Evolutionary conservation across 208 protist species (phyloP).

Genomic region (Acanthamoeba castellanii): DNA sequence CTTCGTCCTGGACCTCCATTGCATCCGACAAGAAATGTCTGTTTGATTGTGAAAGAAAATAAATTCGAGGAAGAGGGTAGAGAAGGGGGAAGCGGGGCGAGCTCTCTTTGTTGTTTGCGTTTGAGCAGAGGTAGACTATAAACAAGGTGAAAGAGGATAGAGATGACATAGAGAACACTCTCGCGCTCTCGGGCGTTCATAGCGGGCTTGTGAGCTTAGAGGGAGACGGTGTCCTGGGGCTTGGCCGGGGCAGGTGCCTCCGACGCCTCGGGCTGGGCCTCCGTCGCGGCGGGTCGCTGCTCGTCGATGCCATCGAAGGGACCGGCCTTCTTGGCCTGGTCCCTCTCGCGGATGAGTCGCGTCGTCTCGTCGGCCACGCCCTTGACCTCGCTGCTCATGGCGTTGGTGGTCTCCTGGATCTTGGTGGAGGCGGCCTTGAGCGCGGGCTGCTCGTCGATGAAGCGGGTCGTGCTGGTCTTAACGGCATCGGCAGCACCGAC

Average conservation of each 20-base stretch:
- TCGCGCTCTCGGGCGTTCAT: neutral
- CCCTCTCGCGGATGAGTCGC: constrained; percentile 58
- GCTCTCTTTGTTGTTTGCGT: neutral
- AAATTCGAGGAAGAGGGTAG: neutral
- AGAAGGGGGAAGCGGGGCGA: neutral
- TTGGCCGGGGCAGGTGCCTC: neutral
- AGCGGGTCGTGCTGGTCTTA: constrained; percentile 35
- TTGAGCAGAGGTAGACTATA: neutral
- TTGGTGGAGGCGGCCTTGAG: constrained; percentile 58
- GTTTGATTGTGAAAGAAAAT: neutral
- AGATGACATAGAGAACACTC: neutral
- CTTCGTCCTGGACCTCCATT: neutral
- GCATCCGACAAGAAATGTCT: neutral
- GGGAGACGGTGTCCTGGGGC: constrained; percentile 65
- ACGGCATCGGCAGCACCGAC: neutral
- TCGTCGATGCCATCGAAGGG: constrained; percentile 53
- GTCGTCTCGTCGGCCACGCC: constrained; percentile 52
- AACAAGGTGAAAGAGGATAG: neutral
- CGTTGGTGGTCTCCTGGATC: constrained; percentile 40
- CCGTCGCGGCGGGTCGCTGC: neutral
- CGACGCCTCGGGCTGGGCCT: neutral
- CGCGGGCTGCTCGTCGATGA: constrained; percentile 54
- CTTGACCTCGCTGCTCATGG: constrained; percentile 59
- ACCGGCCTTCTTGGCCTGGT: constrained; percentile 51
- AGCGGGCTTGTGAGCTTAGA: neutral